Base-by-base conservation (phyloP, 2,329 filamentous ascomycete genomes). In the Aspergillus fischeri region DNA sequence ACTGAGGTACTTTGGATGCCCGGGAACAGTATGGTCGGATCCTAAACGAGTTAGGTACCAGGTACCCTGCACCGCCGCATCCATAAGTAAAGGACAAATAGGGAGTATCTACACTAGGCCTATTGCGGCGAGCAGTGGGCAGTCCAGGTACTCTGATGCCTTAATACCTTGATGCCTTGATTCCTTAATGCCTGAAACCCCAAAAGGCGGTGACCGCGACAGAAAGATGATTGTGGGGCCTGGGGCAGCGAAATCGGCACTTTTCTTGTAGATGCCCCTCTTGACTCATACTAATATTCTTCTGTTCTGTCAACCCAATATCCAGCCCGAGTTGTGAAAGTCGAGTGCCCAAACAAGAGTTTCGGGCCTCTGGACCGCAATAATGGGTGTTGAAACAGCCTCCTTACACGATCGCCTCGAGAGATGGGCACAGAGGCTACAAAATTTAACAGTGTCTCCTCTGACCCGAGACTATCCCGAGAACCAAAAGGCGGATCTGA, bases 391-490 rank as follows among this genome's bases (percentile, higher is more conserved):
- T 51, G 70, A 71, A 67, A 56, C 65, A 49, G 64, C 63, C 62
- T 64, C 69, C 55, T 59, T 74, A 54, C 72, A 74, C 59, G 70
- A 72, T 56, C 73, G 73, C 65, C 70, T 78, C 51, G 71, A 73
- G 57, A 70, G 71, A 69, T 78, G 75, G 75, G 65, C 73, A 49
- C 69, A 76, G 56, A 67, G 73, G 57, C 64, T 78, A 24, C 70
- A 73, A 61, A 75, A 74, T 62, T 65, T 77, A 52, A 77, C 75
- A 28, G 71, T 77, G 25, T 76, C 75, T 28, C 75, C 75, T 55
- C 70, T 78, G 60, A 77, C 75, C 42, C 68, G 75, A 57, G 75
- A 78, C 61, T 77, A 77, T 67, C 75, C 75, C 58, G 75, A 73
- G 53, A 67, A 65, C 49, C 69, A 70, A 57, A 66, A 75, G 60